Evolutionary conservation across 108 stramenopile genomes (phyloP), one percentile per base, ranked within the genome.

Genomic region (Cyclostephanos invisitatus): DNA sequence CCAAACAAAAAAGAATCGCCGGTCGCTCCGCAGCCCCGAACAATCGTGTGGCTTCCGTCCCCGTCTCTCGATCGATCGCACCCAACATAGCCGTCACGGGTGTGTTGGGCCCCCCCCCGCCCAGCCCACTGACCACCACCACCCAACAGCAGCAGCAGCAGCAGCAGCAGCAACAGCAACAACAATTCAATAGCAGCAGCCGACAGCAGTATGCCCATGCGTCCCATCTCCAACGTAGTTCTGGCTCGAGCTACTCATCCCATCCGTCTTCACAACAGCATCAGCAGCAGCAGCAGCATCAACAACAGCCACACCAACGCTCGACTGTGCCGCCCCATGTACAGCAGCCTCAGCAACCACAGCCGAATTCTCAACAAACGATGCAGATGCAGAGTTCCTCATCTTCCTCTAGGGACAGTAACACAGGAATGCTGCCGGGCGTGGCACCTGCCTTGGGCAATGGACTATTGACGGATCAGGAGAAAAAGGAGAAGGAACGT

Each of bases 401-500:
- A 15, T 58, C 44, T 21, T 14, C 42, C 27, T 21, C 20, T 49
- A 40, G 44, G 46, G 51, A 0, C 47, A 66, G 20, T 50, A 5
- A 35, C 11, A 35, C n/a, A 14, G 35, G 49, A 67, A 35, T 67
- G 50, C 70, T 28, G 49, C 15, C 49, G 49, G 15, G 27, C 9
- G n/a, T 20, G 36, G 8, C 14, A 46, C 44, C 42, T 59, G 22
- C 53, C 56, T 67, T 58, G 25, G 28, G 18, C 5, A 44, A 25
- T 18, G 7, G 7, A 22, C 1, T 53, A 9, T 27, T 60, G 64
- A 25, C 58, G 17, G 80, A 74, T 3, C 21, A 40, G 37, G 73
- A 81, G 38, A 87, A 85, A 65, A 78, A 83, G 46, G 82, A 86
- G 64, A 95, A 95, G 83, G 89, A 92, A 69, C 69, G 78, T 32